These are phyloP conservation scores for Austroboletus festivus DNA, from an alignment of 768 basidiomycete genomes.

Conservation along the genomic window DNA sequence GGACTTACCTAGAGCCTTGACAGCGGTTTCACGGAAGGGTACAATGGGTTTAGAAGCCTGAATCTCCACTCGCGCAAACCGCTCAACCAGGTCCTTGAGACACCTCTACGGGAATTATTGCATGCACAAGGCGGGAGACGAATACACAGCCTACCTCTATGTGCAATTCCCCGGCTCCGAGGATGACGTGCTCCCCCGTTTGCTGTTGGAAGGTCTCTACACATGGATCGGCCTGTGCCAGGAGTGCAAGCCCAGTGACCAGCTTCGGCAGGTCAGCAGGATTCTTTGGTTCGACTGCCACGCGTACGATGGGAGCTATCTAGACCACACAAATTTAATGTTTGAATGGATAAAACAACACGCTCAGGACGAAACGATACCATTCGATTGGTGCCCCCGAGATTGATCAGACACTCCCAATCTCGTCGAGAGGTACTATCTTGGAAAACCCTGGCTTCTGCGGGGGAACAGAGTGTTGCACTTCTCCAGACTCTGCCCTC, in stretches of 20 bases:
- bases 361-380: slow-evolving; percentile 39
- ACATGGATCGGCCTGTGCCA: slow-evolving; percentile 94
- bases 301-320: slow-evolving; percentile 90
- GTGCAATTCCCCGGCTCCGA: slow-evolving; percentile 94
- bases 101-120: slow-evolving; percentile 61
- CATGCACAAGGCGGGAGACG: neutral
- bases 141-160: slow-evolving; percentile 62
- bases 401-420: slow-evolving; percentile 66
- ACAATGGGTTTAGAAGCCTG: slow-evolving; percentile 95
- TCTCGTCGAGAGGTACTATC: slow-evolving; percentile 32
- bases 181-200: slow-evolving; percentile 95
- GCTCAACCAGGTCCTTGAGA: slow-evolving; percentile 90
- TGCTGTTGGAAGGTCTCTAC: slow-evolving; percentile 97
- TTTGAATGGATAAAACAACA: neutral
- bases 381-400: slow-evolving; percentile 66
- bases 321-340: slow-evolving; percentile 27
- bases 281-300: slow-evolving; percentile 83
- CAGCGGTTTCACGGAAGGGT: slow-evolving; percentile 93
- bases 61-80: slow-evolving; percentile 91
- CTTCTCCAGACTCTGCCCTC: slow-evolving; percentile 88
- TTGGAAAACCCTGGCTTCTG: slow-evolving; percentile 39
- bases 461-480: slow-evolving; percentile 81
- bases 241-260: slow-evolving; percentile 78
- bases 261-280: slow-evolving; percentile 89
- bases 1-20: slow-evolving; percentile 65